Percentiles rank a stretch among this genome's conserved stretches.
phyloP scores from a whole-genome alignment of 2,329 filamentous ascomycete species.

The Fusarium denticulatum region DNA sequence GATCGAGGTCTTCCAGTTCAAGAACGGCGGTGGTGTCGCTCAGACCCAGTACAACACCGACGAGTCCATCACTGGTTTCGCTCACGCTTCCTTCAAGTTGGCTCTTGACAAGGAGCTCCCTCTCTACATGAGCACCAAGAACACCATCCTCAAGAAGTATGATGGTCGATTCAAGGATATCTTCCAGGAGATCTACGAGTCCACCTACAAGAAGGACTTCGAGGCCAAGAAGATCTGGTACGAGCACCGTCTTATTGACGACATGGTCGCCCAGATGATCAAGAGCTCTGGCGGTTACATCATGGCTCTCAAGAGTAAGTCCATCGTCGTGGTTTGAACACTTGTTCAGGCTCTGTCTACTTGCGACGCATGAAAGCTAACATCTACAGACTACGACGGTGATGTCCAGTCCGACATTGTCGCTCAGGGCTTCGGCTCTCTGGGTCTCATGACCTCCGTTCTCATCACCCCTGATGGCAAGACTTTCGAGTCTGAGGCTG shows the following conservation, averaged over 20 bases:
- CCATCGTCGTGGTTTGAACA: background rate
- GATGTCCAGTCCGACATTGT: slow-evolving; percentile 99
- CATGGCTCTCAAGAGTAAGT: slow-evolving; percentile 96
- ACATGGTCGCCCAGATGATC: slow-evolving; percentile 99
- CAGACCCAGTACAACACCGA: slow-evolving; percentile 99
- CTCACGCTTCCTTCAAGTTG: slow-evolving; percentile 96
- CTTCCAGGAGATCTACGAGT: slow-evolving; percentile 96
- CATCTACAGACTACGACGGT: slow-evolving; percentile 86
- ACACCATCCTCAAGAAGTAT: slow-evolving; percentile 99
- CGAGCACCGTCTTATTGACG: slow-evolving; percentile 98
- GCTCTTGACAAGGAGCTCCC: slow-evolving; percentile 87
- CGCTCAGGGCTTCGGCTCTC: slow-evolving; percentile 96
- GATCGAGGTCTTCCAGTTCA: slow-evolving; percentile 92
- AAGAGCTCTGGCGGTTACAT: slow-evolving; percentile 97
- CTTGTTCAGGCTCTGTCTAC: slow-evolving; percentile 5
- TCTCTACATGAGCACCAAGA: slow-evolving; percentile 99
- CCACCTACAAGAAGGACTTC: slow-evolving; percentile 85
- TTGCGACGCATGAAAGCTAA: slow-evolving; percentile 21
- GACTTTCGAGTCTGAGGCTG: slow-evolving; percentile 97
- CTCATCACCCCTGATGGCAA: slow-evolving; percentile 96
- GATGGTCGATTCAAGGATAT: slow-evolving; percentile 99
- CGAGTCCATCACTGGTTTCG: slow-evolving; percentile 93
- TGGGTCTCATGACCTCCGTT: slow-evolving; percentile 98
- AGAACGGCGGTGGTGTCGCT: slow-evolving; percentile 84
- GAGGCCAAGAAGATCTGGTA: slow-evolving; percentile 97